Percentiles rank a stretch among this genome's conserved stretches.
Evolutionary conservation across 768 basidiomycete species (phyloP).

Genomic region (Hypsizygus marmoreus): DNA sequence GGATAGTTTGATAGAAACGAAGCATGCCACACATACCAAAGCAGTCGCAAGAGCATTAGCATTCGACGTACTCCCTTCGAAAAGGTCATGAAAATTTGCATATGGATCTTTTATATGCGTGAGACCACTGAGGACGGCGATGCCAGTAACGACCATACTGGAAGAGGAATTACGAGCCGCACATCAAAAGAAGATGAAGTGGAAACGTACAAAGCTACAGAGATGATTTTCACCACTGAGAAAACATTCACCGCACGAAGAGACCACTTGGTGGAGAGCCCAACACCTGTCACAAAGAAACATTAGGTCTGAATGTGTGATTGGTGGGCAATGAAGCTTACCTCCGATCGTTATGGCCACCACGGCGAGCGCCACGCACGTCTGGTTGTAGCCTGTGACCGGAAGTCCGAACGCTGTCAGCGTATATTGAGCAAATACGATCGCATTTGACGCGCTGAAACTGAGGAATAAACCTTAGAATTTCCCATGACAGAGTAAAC

Average conservation of each 20-base stretch:
- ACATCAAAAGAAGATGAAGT: background rate
- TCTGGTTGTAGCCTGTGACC: constrained; percentile 29
- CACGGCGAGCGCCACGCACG: constrained; percentile 23
- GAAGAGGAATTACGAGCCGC: background rate
- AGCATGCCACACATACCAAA: constrained; percentile 21
- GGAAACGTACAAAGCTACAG: constrained; percentile 31
- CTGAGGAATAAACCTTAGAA: constrained; percentile 14
- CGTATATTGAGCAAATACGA: constrained; percentile 41
- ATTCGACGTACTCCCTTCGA: constrained; percentile 48
- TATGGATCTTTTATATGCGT: constrained; percentile 57
- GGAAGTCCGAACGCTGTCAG: constrained; percentile 32
- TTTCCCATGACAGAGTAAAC: background rate
- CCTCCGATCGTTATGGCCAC: constrained; percentile 28
- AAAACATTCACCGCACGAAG: constrained; percentile 32
- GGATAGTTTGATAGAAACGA: background rate
- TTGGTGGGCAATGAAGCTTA: constrained; percentile 10
- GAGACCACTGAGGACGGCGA: constrained; percentile 58
- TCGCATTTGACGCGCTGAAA: constrained; percentile 34
- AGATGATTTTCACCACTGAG: constrained; percentile 30
- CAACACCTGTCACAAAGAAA: constrained; percentile 25
- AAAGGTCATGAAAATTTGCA: constrained; percentile 56
- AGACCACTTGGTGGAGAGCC: constrained; percentile 37
- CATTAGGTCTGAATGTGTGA: background rate
- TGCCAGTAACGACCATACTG: constrained; percentile 52
- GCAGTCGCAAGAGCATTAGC: constrained; percentile 44